Base-by-base conservation (phyloP, 2,329 filamentous ascomycete species). In the Gaeumannomyces sp. region DNA sequence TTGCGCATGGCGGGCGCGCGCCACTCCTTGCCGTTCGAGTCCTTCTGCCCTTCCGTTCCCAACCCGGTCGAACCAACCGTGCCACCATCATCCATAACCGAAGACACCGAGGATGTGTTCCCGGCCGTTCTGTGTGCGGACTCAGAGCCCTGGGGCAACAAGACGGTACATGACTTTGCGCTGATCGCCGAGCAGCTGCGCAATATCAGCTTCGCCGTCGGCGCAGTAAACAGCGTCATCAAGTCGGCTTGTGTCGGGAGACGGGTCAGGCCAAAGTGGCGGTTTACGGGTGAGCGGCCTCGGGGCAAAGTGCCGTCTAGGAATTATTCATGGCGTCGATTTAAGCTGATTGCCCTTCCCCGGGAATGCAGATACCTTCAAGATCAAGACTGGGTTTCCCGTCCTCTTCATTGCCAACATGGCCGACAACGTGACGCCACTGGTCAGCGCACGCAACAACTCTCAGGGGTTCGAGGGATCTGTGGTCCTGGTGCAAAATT, bases 51-150 rank as follows among this genome's bases (percentile, higher is more conserved):
- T 22, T 27, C 59, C 31, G 19, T n/a, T 3, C 67, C 71, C 11
- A 70, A 73, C 38, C 67, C 70, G 25, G 66, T 74, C 19, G 73
- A 74, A 25, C 75, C 75, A 0, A 72, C 72, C 5, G 70, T 72
- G 25, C 77, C 73, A 6, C 66, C 70, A 22, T 65, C 75, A 10
- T 70, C 66, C 13, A 66, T 74, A 1, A 68, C 71, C 25, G 73
- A 75, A 59, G 76, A 70, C 45, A 79, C 73, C 50, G 71, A 71
- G 1, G 78, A 83, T 62, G 79, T 78, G 0, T 79, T 79, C 64
- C 73, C 79, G 3, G 78, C 76, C 11, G 78, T 83, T 58, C 76
- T 79, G 72, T 83, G 81, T 68, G 74, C 80, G 0, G 81, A 83
- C 68, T 71, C 72, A 2, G 71, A 71, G 35, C 71, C 73, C 0